Conservation (phyloP, 1,284 basidiomycete species). For the Termitomyces sp. region DNA sequence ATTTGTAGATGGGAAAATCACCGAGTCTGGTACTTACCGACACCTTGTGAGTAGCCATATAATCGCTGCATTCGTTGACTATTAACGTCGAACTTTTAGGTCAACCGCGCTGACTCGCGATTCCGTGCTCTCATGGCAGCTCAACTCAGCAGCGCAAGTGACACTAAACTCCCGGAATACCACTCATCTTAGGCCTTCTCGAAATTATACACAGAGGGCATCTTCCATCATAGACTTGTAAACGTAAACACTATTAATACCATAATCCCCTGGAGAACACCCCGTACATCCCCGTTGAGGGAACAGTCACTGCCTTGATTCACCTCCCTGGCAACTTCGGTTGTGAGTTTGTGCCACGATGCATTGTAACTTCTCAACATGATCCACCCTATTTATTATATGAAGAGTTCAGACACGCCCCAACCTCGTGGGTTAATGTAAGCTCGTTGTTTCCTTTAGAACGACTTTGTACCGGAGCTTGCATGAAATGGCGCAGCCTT, state of each 20-base stretch:
- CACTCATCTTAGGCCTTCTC: background rate
- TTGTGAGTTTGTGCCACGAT: background rate
- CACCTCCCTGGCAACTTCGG: background rate
- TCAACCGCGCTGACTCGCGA: slow-evolving; percentile 60
- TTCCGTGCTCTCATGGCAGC: slow-evolving; percentile 86
- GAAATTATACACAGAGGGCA: background rate
- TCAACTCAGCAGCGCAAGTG: slow-evolving; percentile 59
- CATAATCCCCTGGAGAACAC: background rate
- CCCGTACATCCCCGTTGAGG: too few species aligned
- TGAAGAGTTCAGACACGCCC: slow-evolving; percentile 7
- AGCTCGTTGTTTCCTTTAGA: background rate
- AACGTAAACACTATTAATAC: slow-evolving; percentile 7
- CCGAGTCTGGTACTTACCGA: slow-evolving; percentile 81
- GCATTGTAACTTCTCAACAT: slow-evolving; percentile 2
- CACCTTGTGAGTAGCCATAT: slow-evolving; percentile 50
- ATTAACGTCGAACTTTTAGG: slow-evolving; percentile 32
- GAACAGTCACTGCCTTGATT: background rate
- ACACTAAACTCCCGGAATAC: slow-evolving; percentile 6
- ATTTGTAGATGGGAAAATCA: slow-evolving; percentile 65
- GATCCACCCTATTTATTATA: slow-evolving; percentile 3
- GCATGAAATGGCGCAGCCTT: slow-evolving; percentile 5
- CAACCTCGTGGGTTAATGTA: slow-evolving; percentile 8
- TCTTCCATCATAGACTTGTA: slow-evolving; percentile 3
- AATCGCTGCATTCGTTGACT: background rate
- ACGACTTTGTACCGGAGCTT: background rate